Conservation (phyloP, 768 basidiomycete genomes). For the Termitomyces sp. region DNA sequence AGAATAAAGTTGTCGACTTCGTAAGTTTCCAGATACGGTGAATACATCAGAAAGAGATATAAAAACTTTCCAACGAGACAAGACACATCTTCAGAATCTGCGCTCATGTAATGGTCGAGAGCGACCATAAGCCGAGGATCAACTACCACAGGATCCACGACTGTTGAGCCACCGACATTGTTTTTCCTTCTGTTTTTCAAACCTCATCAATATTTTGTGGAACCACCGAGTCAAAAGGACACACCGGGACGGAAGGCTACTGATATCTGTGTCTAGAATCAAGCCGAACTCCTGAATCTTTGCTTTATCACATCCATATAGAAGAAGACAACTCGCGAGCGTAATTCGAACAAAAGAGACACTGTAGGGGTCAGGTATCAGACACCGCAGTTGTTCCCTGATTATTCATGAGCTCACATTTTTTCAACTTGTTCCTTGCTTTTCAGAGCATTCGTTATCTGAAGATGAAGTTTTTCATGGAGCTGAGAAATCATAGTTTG, state of each 20-base stretch:
- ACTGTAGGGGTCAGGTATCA: background rate
- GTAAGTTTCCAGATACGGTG: conserved; percentile 54
- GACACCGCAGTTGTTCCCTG: background rate
- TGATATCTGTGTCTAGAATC: conserved; percentile 41
- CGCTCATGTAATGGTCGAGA: conserved; percentile 44
- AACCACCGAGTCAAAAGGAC: conserved; percentile 13
- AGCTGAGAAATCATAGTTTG: conserved; percentile 43
- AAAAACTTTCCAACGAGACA: conserved; percentile 58
- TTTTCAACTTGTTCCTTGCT: conserved; percentile 20
- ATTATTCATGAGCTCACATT: conserved; percentile 25
- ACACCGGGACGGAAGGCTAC: conserved; percentile 52
- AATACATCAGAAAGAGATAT: conserved; percentile 50
- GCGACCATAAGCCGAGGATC: conserved; percentile 50
- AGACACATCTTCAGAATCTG: conserved; percentile 42
- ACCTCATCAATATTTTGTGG: background rate
- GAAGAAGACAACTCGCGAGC: conserved; percentile 51
- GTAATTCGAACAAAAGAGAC: conserved; percentile 57
- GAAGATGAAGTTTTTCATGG: conserved; percentile 35
- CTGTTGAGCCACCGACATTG: conserved; percentile 30
- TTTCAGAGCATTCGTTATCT: conserved; percentile 32
- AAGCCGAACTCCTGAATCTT: conserved; percentile 40
- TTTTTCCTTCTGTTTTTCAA: conserved; percentile 38
- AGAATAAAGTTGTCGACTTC: conserved; percentile 73
- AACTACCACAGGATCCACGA: conserved; percentile 56
- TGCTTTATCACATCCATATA: conserved; percentile 61